Percentiles rank a stretch among this genome's conserved stretches.
phyloP scores from a whole-genome alignment of 1,284 basidiomycete genomes.

The Heterobasidion parviporum region DNA sequence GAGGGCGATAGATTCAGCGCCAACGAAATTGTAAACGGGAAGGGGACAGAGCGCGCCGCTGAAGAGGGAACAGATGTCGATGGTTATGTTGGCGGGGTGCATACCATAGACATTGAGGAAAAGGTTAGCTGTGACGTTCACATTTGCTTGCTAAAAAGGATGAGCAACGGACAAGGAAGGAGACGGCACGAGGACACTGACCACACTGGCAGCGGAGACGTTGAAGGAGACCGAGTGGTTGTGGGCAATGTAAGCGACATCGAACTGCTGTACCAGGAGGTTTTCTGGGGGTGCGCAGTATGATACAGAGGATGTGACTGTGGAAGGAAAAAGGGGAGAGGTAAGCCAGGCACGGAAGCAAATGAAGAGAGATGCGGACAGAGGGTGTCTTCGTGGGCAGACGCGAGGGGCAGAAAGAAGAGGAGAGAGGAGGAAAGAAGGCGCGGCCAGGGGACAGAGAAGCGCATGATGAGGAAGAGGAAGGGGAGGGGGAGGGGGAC shows the following conservation, averaged over 20 bases:
- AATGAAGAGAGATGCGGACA: constrained; percentile 31
- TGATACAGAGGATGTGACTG: constrained; percentile 81
- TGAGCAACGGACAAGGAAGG: constrained; percentile 19
- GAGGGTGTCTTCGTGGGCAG: constrained; percentile 43
- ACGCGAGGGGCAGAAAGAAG: constrained; percentile 21
- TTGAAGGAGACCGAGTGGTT: constrained; percentile 73
- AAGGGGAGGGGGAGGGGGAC: constrained; percentile 1
- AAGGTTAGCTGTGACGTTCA: constrained; percentile 74
- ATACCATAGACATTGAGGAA: constrained; percentile 79
- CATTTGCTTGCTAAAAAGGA: constrained; percentile 50
- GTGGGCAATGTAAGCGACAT: constrained; percentile 63
- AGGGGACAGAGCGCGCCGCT: constrained; percentile 81
- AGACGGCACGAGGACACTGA: constrained; percentile 27
- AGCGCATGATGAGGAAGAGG: constrained; percentile 40
- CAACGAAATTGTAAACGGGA: constrained; percentile 81
- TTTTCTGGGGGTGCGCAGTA: constrained; percentile 80
- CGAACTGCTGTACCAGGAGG: constrained; percentile 75
- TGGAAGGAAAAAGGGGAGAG: constrained; percentile 1
- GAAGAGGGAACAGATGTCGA: constrained; percentile 73
- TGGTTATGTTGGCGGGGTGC: constrained; percentile 66
- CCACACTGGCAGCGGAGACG: constrained; percentile 66
- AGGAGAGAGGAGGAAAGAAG: constrained; percentile 32
- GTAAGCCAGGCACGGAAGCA: not conserved
- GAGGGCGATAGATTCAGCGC: constrained; percentile 69
- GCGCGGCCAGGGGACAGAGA: constrained; percentile 66